phyloP scores from a whole-genome alignment of 306 rosid species.

The Cicer arietinum region DNA sequence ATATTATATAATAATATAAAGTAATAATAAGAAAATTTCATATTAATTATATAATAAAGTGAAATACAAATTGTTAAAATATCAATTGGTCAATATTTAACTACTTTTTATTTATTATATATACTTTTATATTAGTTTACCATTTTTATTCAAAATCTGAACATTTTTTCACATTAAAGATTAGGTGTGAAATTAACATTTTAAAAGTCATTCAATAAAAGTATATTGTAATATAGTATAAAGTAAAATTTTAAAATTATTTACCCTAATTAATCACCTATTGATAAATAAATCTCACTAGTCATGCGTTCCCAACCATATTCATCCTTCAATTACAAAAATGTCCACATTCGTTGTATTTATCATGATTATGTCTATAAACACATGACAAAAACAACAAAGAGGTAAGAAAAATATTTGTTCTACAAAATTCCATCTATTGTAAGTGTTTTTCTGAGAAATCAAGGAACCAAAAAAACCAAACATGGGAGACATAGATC shows the following conservation, averaged over 20 bases:
- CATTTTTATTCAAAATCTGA: too few species aligned
- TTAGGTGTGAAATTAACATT: background rate
- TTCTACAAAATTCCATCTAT: background rate
- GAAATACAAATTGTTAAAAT: background rate
- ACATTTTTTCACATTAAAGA: background rate
- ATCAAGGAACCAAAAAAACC: background rate
- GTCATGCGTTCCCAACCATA: background rate
- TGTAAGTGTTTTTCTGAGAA: background rate
- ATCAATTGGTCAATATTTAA: background rate
- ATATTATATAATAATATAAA: too few species aligned
- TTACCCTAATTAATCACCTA: too few species aligned
- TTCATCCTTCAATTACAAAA: background rate
- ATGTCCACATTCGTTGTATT: slow-evolving; percentile 44
- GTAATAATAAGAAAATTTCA: too few species aligned
- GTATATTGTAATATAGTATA: too few species aligned
- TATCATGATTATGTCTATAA: background rate
- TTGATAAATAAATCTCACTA: background rate
- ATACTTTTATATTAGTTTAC: too few species aligned
- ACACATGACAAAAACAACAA: background rate
- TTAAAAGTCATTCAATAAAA: background rate
- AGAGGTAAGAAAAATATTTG: background rate
- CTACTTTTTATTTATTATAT: too few species aligned
- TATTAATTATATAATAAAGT: background rate
- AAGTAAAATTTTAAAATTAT: too few species aligned
- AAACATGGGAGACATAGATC: slow-evolving; percentile 69